These are phyloP conservation scores for Colletotrichum higginsianum DNA, from an alignment of 2,329 filamentous ascomycete species.

Conservation along the genomic window DNA sequence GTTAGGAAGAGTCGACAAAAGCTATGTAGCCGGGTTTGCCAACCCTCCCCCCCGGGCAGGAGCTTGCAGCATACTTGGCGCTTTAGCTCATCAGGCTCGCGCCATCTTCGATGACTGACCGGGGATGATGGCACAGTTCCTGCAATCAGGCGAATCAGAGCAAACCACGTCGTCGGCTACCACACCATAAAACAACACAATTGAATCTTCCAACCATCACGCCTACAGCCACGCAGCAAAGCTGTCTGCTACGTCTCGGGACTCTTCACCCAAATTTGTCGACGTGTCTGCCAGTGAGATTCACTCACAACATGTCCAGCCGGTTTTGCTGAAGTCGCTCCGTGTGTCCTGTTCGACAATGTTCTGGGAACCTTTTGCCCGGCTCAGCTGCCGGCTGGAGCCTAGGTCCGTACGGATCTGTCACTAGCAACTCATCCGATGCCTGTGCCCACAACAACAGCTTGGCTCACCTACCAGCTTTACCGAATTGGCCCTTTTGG, in stretches of 20 bases:
- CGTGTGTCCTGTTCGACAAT: not conserved
- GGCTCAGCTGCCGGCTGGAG: not conserved
- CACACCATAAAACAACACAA: conserved; percentile 39
- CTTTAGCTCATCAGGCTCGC: conserved; percentile 42
- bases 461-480: not conserved
- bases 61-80: conserved; percentile 37
- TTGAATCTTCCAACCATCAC: conserved; percentile 6
- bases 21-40: conserved; percentile 16
- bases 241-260: conserved; percentile 3
- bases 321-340: not conserved
- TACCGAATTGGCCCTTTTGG: not conserved
- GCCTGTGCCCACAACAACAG: not conserved
- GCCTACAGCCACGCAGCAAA: conserved; percentile 23
- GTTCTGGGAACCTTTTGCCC: not conserved
- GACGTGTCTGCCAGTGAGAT: conserved; percentile 20
- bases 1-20: not conserved
- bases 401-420: not conserved
- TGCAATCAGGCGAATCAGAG: conserved; percentile 42
- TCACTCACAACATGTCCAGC: conserved; percentile 11
- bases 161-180: conserved; percentile 43
- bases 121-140: conserved; percentile 25
- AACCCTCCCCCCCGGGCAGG: conserved; percentile 30
- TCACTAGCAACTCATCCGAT: not conserved
- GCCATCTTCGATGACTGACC: conserved; percentile 34
- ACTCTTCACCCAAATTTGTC: conserved; percentile 18